Percentiles rank a stretch among this genome's conserved stretches.
These are phyloP conservation scores for Macrolepiota albuminosa DNA, from an alignment of 768 basidiomycete species.

Conservation along the genomic window DNA sequence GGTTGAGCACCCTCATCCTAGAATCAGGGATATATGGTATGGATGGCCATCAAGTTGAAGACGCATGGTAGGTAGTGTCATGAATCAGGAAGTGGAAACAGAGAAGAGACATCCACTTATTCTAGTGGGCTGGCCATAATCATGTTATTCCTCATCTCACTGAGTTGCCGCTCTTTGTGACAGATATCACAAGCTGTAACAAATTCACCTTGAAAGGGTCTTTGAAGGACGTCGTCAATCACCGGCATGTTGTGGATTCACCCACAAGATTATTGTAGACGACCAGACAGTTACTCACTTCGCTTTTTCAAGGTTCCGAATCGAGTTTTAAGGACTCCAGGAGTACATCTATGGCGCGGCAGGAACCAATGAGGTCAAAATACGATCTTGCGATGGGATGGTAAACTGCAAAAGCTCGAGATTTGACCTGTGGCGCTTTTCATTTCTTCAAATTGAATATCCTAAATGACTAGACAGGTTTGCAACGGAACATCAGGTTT, in stretches of 20 bases:
- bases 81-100: neutral
- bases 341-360: neutral
- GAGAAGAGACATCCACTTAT: neutral
- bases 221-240: neutral
- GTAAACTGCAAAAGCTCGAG: neutral
- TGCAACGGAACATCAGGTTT: neutral
- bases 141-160: neutral
- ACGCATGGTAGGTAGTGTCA: neutral
- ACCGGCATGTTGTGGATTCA: neutral
- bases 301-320: neutral
- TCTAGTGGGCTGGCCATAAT: neutral
- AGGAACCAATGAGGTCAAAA: neutral
- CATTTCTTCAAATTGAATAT: neutral
- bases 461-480: neutral
- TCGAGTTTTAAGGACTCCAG: neutral
- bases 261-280: neutral
- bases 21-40: neutral
- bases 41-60: neutral
- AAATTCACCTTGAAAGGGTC: neutral
- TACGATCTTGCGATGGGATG: neutral
- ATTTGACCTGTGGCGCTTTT: neutral
- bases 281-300: neutral
- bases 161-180: neutral
- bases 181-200: neutral
- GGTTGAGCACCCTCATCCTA: neutral